Evolutionary conservation across 495 filamentous ascomycete genomes (phyloP), one percentile per base, ranked within the genome.

Genomic region (Neurospora tetrasperma): DNA sequence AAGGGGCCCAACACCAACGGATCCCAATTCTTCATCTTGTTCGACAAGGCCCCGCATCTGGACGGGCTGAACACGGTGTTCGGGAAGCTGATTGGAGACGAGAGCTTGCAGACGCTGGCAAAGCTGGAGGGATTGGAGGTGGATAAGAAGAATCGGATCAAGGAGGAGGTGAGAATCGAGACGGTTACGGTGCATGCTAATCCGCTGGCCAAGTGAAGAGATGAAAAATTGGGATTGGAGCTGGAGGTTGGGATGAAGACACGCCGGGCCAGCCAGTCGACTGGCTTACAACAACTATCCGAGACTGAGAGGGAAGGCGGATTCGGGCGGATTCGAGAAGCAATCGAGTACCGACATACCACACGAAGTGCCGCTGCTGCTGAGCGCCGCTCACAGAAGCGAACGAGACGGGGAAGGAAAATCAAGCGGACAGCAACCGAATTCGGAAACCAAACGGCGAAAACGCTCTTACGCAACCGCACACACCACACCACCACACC

Each of bases 11-110:
- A 87, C 10, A 94, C 94, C 62, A 99, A 99, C 81, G 95, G 93
- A 18, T 94, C 91, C 74, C 96, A 99, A 83, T 99, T 98, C 80
- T 99, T 97, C 80, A 87, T 99, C 69, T 87, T 90, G 8, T 94
- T 95, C 80, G 93, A 91, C 68, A 87, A 91, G 38, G 93, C 94
- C 59, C 90, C 93, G 71, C 96, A 99, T 88, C 84, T 99, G 42
- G 96, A 98, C 83, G 96, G 96, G 6, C 88, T 93, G 73, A 99
- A 95, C 79, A 97, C 93, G 1, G 92, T 96, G 4, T 98, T 99
- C 83, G 96, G 96, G 38, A 91, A 92, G 81, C 88, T 98, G 68
- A 72, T 86, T 83, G 83, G 86, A 71, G 76, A 90, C 72, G 91
- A 91, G 69, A 89, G 90, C 43, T 74, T 86, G 66, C 86, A 86